Conservation (phyloP, 2,329 filamentous ascomycete genomes). For the Fusarium hostae region DNA sequence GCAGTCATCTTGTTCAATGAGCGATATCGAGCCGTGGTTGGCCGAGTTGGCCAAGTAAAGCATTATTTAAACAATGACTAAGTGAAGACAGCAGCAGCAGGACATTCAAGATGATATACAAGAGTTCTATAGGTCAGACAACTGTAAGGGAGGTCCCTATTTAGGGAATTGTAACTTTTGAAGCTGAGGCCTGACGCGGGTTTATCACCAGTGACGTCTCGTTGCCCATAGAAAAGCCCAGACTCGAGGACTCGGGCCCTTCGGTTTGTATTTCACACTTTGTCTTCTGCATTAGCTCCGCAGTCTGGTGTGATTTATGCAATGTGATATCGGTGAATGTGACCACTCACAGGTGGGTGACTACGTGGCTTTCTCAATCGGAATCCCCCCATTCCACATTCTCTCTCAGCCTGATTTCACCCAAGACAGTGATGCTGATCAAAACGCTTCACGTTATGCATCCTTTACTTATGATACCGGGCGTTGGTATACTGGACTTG, state of each 20-base stretch:
- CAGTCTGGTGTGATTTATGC: slow-evolving; percentile 7
- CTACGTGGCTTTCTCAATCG: slow-evolving; percentile 14
- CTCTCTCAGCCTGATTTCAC: slow-evolving; percentile 7
- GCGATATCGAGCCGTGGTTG: background rate
- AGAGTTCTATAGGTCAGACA: background rate
- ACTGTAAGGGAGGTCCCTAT: background rate
- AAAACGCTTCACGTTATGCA: background rate
- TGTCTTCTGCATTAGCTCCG: background rate
- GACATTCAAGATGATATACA: background rate
- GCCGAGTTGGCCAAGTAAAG: background rate
- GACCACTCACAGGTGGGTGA: slow-evolving; percentile 5
- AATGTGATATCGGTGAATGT: slow-evolving; percentile 8
- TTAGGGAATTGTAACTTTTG: slow-evolving; percentile 1
- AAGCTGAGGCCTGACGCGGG: background rate
- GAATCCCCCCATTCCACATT: background rate
- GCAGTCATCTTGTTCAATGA: background rate
- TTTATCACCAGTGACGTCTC: background rate
- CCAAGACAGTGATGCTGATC: background rate
- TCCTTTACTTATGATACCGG: background rate
- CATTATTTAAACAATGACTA: background rate
- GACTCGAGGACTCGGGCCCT: background rate
- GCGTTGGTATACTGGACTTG: background rate
- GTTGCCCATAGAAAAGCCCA: background rate
- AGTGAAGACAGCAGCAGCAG: background rate
- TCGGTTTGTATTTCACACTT: slow-evolving; percentile 10